Percentiles rank a stretch among this genome's conserved stretches.
Conservation (phyloP, 768 basidiomycete species). For the Galerina sulciceps region DNA sequence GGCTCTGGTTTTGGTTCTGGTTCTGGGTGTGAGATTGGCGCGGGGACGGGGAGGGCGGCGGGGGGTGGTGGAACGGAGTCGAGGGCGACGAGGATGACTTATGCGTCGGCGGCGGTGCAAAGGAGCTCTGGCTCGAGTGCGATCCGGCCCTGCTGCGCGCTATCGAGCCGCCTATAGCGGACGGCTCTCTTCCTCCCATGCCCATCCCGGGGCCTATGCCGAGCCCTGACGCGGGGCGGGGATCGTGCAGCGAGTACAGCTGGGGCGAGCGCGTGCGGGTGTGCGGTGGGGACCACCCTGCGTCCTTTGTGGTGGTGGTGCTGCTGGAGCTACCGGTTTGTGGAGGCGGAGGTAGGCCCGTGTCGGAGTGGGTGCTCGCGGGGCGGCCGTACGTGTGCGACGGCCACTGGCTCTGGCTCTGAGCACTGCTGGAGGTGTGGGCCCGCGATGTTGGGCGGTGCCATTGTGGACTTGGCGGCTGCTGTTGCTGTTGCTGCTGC, state of each 20-base stretch:
- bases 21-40: neutral
- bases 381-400: constrained; percentile 5
- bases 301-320: neutral
- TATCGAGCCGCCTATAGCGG: neutral
- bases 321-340: neutral
- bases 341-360: constrained; percentile 10
- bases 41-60: constrained; percentile 14
- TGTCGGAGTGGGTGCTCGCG: neutral
- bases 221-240: neutral
- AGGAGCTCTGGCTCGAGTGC: constrained; percentile 5
- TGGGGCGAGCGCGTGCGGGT: constrained; percentile 5
- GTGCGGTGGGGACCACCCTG: constrained; percentile 9
- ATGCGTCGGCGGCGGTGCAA: neutral
- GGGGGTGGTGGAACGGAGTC: constrained; percentile 28
- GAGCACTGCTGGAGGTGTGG: neutral
- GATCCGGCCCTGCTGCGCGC: constrained; percentile 13
- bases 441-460: neutral
- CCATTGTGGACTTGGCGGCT: constrained; percentile 5
- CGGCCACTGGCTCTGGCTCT: constrained; percentile 6
- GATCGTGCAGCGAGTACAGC: neutral
- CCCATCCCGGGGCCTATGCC: neutral
- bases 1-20: constrained; percentile 8
- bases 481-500: neutral
- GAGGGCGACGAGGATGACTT: constrained; percentile 15
- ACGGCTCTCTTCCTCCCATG: constrained; percentile 1